A percentile compares a stretch with the other conserved stretches of the same genome.
phyloP scores from a whole-genome alignment of 768 basidiomycete species.

The Boletus speciosus region DNA sequence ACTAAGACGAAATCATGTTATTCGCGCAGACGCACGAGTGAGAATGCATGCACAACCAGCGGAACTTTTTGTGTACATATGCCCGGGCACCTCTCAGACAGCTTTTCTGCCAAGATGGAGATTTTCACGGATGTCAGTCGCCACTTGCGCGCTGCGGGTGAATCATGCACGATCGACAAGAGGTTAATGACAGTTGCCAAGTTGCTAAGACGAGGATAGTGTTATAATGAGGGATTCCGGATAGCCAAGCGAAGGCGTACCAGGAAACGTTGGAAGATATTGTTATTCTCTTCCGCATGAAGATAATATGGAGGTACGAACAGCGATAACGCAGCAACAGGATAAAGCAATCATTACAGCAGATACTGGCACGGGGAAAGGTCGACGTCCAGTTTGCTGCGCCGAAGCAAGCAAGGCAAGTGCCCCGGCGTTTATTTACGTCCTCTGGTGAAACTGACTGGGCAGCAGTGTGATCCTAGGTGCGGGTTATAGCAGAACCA shows the following conservation, averaged over 20 bases:
- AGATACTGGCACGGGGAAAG: background rate
- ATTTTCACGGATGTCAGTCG: background rate
- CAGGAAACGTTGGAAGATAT: background rate
- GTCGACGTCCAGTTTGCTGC: background rate
- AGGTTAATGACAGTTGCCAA: background rate
- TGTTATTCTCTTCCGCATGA: background rate
- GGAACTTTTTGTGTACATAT: background rate
- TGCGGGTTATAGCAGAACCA: no score
- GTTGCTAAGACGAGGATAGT: background rate
- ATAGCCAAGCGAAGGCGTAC: background rate
- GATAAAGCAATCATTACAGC: background rate
- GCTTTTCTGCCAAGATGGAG: background rate
- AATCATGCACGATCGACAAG: background rate
- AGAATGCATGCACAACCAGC: background rate
- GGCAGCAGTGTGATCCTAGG: no score
- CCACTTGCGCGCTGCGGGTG: background rate
- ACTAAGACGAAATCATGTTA: slow-evolving; percentile 1
- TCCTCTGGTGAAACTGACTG: no score
- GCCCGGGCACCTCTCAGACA: slow-evolving; percentile 2
- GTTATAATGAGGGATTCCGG: background rate
- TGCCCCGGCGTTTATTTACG: no score
- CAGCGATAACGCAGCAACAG: background rate
- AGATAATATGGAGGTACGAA: background rate
- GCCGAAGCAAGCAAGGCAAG: no score
- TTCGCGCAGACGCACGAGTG: background rate